Evolutionary conservation across 257 asterid species (phyloP), one percentile per base, ranked within the genome.

Genomic region (Henckelia pumila): DNA sequence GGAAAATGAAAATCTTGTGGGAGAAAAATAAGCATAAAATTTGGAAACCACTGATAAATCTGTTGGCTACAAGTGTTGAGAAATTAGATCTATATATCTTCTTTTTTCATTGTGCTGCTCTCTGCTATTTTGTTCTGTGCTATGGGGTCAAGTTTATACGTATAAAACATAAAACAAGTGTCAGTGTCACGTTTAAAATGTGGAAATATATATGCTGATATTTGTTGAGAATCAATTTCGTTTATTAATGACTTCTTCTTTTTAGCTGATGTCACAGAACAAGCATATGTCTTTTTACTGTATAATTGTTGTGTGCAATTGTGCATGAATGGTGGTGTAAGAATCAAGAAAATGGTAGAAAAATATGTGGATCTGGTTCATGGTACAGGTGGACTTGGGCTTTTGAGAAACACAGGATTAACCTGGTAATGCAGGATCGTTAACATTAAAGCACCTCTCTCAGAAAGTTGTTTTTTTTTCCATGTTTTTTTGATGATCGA

Each of bases 211-310:
- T 60, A 75, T 50, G 52, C 10, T 33, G 63, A 56, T 73, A 56
- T 61, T 71, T 64, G 71, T 78, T 64, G 81, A 71, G 76, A 68
- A 61, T 67, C 79, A 65, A 8, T 24, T 52, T 63, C 59, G 65
- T 66, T 58, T 73, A 30, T 78, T 57, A 71, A 56, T 70, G 71
- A 28, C 30, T 28, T 28, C 7, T 28, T 66, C 76, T 71, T 72
- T 71, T 76, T 62, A 71, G 72, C 57, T 79, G 88, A 81, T 77
- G 89, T 83, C 84, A 81, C 82, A 55, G 58, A 83, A 80, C 80
- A 67, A 52, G 57, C 49, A 75, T 75, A 77, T 79, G 83, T 81
- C 88, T 73, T 82, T 40, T 78, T 73, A 64, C 89, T 74, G 77
- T 76, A 81, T 83, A 71, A 85, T 73, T 79, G 76, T 68, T 66